A percentile compares a stretch with the other conserved stretches of the same genome.
These are phyloP conservation scores for Paramecium biaurelia DNA, from an alignment of 73 alveolate species.

Conservation along the genomic window DNA sequence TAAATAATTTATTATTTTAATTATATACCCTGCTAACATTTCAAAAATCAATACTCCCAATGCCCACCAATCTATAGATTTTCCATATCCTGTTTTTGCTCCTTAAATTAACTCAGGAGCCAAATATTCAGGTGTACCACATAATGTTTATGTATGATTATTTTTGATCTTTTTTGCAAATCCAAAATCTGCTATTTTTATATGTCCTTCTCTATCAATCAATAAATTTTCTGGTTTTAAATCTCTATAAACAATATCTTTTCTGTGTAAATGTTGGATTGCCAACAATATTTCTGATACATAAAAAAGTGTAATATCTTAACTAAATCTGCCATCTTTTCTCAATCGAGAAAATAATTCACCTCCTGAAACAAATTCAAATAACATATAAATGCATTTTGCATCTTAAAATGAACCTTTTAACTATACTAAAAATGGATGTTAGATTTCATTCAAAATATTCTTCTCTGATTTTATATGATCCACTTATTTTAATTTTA, in stretches of 20 bases:
- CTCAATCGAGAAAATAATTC: constrained; percentile 68
- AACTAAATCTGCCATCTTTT: constrained; percentile 70
- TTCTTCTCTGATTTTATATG: constrained; percentile 67
- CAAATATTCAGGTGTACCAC: constrained; percentile 81
- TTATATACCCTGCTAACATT: constrained; percentile 73
- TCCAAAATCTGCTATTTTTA: constrained; percentile 87
- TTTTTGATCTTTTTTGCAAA: constrained; percentile 72
- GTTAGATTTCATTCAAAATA: constrained; percentile 48
- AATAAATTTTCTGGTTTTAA: constrained; percentile 79
- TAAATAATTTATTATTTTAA: background rate
- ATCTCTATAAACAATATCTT: constrained; percentile 72
- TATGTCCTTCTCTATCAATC: constrained; percentile 79
- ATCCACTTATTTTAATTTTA: constrained; percentile 83
- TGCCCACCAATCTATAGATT: constrained; percentile 83
- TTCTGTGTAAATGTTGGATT: constrained; percentile 70
- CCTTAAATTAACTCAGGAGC: constrained; percentile 81
- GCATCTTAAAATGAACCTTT: constrained; percentile 71
- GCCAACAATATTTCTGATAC: constrained; percentile 71
- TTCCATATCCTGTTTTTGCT: constrained; percentile 76
- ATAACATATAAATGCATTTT: constrained; percentile 61
- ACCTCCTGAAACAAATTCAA: constrained; percentile 80
- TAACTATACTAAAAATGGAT: constrained; percentile 67
- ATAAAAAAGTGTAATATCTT: constrained; percentile 71
- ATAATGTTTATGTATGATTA: constrained; percentile 71
- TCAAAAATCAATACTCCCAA: constrained; percentile 80